Conservation (phyloP, 208 protist species). For the Histomonas meleagridis region DNA sequence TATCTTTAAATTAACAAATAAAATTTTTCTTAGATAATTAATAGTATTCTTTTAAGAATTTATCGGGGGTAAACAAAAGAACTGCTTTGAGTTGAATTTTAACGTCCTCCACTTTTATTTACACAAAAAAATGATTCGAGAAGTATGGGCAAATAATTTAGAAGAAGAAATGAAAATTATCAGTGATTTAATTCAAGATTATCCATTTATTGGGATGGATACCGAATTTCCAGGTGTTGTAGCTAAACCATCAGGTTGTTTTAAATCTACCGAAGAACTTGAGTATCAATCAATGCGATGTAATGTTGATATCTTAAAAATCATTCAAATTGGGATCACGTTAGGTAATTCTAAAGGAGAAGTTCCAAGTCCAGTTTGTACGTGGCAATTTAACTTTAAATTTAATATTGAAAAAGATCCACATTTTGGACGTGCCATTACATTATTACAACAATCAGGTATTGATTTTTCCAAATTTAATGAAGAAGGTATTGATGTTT, state of each 20-base stretch:
- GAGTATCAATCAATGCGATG: constrained; percentile 56
- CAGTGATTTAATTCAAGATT: constrained; percentile 74
- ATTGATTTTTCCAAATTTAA: constrained; percentile 74
- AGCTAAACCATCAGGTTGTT: constrained; percentile 44
- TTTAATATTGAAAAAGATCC: constrained; percentile 85
- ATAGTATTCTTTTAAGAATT: too few species aligned
- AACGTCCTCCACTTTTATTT: too few species aligned
- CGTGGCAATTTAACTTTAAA: constrained; percentile 98
- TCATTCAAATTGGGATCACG: constrained; percentile 93
- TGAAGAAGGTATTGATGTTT: constrained; percentile 58
- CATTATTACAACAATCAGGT: constrained; percentile 73
- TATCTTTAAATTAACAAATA: too few species aligned
- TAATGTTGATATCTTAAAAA: constrained; percentile 93
- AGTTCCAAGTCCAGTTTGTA: constrained; percentile 70
- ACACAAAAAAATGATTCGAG: constrained; percentile 8
- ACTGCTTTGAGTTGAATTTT: too few species aligned
- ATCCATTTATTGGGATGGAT: constrained; percentile 77
- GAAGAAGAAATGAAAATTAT: constrained; percentile 83
- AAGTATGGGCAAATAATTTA: constrained; percentile 49
- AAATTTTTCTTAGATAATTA: too few species aligned
- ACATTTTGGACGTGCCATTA: constrained; percentile 86
- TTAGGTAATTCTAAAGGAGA: constrained; percentile 86
- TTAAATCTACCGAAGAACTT: constrained; percentile 35
- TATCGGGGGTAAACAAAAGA: too few species aligned
- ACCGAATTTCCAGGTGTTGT: constrained; percentile 97